Conservation (phyloP, 2,329 filamentous ascomycete genomes). For the Phialophora tarda region DNA sequence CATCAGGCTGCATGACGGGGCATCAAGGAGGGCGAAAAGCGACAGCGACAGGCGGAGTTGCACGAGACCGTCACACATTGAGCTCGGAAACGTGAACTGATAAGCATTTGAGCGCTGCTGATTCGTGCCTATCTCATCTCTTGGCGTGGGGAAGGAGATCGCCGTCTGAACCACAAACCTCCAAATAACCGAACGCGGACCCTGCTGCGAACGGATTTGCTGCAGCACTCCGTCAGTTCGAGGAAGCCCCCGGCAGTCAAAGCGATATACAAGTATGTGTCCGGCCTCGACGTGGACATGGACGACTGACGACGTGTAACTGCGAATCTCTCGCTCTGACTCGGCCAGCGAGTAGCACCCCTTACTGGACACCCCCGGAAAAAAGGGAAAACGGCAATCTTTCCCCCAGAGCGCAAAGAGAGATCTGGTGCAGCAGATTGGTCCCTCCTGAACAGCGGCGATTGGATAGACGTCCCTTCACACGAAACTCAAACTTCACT, state of each 20-base stretch:
- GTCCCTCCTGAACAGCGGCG: background rate
- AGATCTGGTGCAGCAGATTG: background rate
- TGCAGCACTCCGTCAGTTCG: background rate
- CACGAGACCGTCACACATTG: constrained; percentile 24
- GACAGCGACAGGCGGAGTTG: constrained; percentile 18
- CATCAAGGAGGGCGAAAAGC: constrained; percentile 13
- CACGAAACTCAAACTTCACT: constrained; percentile 6
- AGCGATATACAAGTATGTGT: background rate
- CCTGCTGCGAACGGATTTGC: too few species aligned
- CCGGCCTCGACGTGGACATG: background rate
- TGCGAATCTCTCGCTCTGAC: background rate
- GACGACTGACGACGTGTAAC: background rate
- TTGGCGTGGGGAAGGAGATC: constrained; percentile 35
- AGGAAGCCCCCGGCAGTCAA: background rate
- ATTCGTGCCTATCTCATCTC: constrained; percentile 27
- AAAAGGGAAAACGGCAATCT: background rate
- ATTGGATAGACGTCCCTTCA: background rate
- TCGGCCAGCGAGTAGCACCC: background rate
- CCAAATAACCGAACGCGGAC: background rate
- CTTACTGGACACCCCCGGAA: background rate
- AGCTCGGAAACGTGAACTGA: constrained; percentile 20
- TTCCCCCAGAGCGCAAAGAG: background rate
- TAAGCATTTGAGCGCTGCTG: constrained; percentile 18
- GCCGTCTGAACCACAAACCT: background rate
- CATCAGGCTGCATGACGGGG: constrained; percentile 15